These are phyloP conservation scores for Alternaria consortialis DNA, from an alignment of 2,329 filamentous ascomycete genomes.

Conservation along the genomic window DNA sequence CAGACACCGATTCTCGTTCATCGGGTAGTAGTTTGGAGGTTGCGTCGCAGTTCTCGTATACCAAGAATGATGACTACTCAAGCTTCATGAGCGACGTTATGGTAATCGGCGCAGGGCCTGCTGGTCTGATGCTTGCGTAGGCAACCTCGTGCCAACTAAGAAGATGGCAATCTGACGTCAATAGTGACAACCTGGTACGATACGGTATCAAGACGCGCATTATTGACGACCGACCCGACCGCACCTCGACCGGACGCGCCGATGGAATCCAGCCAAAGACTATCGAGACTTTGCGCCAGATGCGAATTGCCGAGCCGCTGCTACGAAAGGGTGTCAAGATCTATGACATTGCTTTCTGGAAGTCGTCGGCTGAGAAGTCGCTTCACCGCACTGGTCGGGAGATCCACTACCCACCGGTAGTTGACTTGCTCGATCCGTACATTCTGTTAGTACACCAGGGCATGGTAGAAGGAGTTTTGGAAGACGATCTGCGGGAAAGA, in stretches of 20 bases:
- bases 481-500: constrained; percentile 72
- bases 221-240: constrained; percentile 73
- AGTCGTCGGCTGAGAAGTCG: constrained; percentile 48
- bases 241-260: constrained; percentile 72
- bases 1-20: constrained; percentile 37
- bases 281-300: constrained; percentile 78
- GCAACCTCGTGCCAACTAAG: constrained; percentile 17
- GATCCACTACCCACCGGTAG: constrained; percentile 68
- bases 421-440: constrained; percentile 63
- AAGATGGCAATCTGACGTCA: constrained; percentile 10
- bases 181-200: constrained; percentile 66
- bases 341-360: constrained; percentile 78
- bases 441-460: constrained; percentile 72
- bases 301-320: constrained; percentile 74
- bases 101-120: constrained; percentile 55
- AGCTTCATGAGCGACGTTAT: constrained; percentile 51
- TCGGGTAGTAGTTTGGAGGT: constrained; percentile 34
- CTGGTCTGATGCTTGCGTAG: constrained; percentile 56
- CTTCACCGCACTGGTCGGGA: constrained; percentile 71
- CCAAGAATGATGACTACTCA: constrained; percentile 36
- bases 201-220: constrained; percentile 72
- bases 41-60: constrained; percentile 28
- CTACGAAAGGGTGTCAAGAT: constrained; percentile 73
- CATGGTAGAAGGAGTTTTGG: constrained; percentile 76
- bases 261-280: constrained; percentile 81